Percentiles rank a stretch among this genome's conserved stretches.
These are phyloP conservation scores for Kazachstania sp. DNA, from an alignment of 1,139 yeast species.

Conservation along the genomic window DNA sequence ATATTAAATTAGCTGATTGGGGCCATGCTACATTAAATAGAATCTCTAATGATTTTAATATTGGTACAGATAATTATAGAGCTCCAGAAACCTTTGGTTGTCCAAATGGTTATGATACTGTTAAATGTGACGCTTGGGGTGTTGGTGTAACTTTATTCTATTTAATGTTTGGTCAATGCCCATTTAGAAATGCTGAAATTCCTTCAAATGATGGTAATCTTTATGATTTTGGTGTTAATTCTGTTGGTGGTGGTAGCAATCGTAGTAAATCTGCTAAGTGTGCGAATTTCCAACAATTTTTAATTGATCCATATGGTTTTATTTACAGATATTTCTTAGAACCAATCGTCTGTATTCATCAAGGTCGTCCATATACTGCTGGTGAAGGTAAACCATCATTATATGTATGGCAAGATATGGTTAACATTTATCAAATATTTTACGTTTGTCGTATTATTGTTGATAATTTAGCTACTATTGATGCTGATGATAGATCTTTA, in stretches of 20 bases:
- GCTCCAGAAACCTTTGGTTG: constrained; percentile 69
- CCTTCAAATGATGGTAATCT: neutral
- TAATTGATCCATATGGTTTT: constrained; percentile 18
- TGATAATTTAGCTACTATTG: constrained; percentile 13
- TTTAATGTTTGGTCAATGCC: constrained; percentile 76
- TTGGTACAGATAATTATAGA: constrained; percentile 91
- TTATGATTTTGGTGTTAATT: neutral
- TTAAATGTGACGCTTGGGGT: constrained; percentile 84
- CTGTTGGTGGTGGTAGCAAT: too few relatives aligned
- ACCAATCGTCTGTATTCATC: constrained; percentile 10
- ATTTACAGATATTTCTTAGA: constrained; percentile 20
- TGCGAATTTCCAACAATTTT: constrained; percentile 19
- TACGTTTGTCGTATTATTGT: constrained; percentile 16
- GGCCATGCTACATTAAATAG: constrained; percentile 66
- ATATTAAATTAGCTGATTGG: constrained; percentile 81
- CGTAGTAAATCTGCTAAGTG: constrained; percentile 5
- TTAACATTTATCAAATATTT: constrained; percentile 11
- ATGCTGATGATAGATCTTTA: constrained; percentile 14
- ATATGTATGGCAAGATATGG: constrained; percentile 15
- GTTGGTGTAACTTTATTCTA: constrained; percentile 76
- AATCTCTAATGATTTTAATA: constrained; percentile 62
- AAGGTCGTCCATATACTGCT: constrained; percentile 5
- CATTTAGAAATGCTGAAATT: constrained; percentile 39
- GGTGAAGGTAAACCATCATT: constrained; percentile 8
- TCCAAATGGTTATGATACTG: constrained; percentile 36